Percentiles rank a stretch among this genome's conserved stretches.
Conservation (phyloP, 108 stramenopile species). For the Thalassiosira profunda region DNA sequence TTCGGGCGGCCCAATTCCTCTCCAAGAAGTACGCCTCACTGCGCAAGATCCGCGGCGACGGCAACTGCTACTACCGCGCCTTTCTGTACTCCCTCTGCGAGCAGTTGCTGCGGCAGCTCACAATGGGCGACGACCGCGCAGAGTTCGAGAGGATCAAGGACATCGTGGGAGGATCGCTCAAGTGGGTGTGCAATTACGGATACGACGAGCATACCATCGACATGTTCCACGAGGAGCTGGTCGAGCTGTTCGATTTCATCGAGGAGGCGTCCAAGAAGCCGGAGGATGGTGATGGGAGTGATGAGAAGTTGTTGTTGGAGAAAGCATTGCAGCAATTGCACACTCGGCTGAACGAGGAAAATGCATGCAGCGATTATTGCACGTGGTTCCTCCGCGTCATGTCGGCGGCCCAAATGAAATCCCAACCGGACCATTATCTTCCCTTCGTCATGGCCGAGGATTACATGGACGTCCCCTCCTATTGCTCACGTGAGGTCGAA, state of each 20-base stretch:
- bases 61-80: slow-evolving; percentile 96
- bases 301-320: neutral
- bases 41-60: slow-evolving; percentile 91
- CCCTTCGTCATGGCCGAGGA: slow-evolving; percentile 60
- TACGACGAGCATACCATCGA: slow-evolving; percentile 79
- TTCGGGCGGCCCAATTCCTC: slow-evolving; percentile 46
- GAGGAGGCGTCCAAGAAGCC: neutral
- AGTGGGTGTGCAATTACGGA: slow-evolving; percentile 58
- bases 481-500: slow-evolving; percentile 76
- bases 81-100: slow-evolving; percentile 89
- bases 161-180: slow-evolving; percentile 16
- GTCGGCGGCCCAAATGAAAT: slow-evolving; percentile 75
- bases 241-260: slow-evolving; percentile 65
- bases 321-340: slow-evolving; percentile 18
- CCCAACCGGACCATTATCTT: slow-evolving; percentile 70
- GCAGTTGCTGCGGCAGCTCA: slow-evolving; percentile 28
- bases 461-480: slow-evolving; percentile 57
- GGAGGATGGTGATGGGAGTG: neutral
- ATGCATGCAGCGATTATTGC: slow-evolving; percentile 80
- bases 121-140: neutral
- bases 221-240: slow-evolving; percentile 74
- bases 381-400: slow-evolving; percentile 87
- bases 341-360: slow-evolving; percentile 64
- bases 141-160: slow-evolving; percentile 32
- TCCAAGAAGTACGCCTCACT: slow-evolving; percentile 57